phyloP scores from a whole-genome alignment of 139 green algal genomes.

The Volvox africanus region DNA sequence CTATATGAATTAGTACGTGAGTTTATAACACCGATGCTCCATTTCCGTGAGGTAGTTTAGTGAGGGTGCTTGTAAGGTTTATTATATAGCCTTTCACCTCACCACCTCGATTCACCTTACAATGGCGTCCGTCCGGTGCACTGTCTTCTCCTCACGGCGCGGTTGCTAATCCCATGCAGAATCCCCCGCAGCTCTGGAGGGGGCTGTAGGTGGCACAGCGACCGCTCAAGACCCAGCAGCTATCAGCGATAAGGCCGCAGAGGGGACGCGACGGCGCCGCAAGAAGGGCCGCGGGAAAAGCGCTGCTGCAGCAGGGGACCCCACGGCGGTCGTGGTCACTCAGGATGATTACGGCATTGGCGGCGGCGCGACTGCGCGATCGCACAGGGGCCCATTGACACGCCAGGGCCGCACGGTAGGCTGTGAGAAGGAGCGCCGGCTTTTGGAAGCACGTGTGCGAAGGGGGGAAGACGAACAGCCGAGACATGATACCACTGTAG shows the following conservation, averaged over 20 bases:
- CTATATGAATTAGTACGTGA: no score
- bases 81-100: background rate
- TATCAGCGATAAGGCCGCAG: background rate
- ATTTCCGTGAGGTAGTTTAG: no score
- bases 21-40: no score
- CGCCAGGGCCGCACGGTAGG: background rate
- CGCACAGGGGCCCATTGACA: background rate
- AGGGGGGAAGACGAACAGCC: no score
- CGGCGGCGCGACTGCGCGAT: background rate
- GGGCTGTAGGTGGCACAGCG: background rate
- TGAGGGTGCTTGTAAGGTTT: background rate
- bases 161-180: background rate
- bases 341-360: background rate
- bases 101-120: no score
- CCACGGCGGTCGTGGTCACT: background rate
- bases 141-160: background rate
- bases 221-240: background rate
- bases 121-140: no score
- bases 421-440: no score
- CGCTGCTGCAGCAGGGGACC: background rate
- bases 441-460: no score
- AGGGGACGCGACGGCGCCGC: background rate
- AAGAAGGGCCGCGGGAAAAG: constrained; percentile 1
- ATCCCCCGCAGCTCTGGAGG: background rate
- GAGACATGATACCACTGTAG: no score